Evolutionary conservation across 2,329 filamentous ascomycete species (phyloP), one percentile per base, ranked within the genome.

Genomic region (Venturia pyrina): DNA sequence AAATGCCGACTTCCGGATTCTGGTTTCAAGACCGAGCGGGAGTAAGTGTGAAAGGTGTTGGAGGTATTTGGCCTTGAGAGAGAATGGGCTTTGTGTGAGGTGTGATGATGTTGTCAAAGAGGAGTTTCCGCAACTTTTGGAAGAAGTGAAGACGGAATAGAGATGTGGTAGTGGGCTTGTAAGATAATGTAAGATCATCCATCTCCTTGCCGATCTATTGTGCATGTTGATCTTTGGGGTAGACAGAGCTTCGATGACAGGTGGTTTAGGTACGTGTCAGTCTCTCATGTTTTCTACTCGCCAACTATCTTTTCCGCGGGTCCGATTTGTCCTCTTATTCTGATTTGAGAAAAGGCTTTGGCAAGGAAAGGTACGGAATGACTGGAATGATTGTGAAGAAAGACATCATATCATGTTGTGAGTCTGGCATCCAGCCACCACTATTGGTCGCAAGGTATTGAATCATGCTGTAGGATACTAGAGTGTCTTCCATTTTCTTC

Each of bases 31-130:
- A 11, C 82, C 87, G 0, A 74, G 75, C 17, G 76, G 78, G 15
- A 77, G 81, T 60, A 99, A 98, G 76, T 99, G 95, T 74, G 82
- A 85, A 0, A 82, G 95, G 63, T 99, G 95, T 78, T 99, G 95
- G 95, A 85, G 89, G 68, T 96, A 91, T 75, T 82, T 89, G 32
- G 87, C 89, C n/a, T 79, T 83, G n/a, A 77, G 77, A 61, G 82
- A 88, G 70, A 85, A 89, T 21, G 75, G 79, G 48, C 78, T 96
- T 21, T 98, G 93, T 75, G 77, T 76, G 62, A 81, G 91, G 72
- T 98, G 93, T 74, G 85, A 87, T 40, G 82, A 85, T 15, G 85
- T 88, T 44, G 82, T 93, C 3, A 5, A 32, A 19, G 64, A 66
- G 19, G n/a, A 40, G 10, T 53, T 62, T 53, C 43, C 64, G 28